Evolutionary conservation across 2,329 filamentous ascomycete genomes (phyloP), one percentile per base, ranked within the genome.

Genomic region (Trichoderma simmonsii): DNA sequence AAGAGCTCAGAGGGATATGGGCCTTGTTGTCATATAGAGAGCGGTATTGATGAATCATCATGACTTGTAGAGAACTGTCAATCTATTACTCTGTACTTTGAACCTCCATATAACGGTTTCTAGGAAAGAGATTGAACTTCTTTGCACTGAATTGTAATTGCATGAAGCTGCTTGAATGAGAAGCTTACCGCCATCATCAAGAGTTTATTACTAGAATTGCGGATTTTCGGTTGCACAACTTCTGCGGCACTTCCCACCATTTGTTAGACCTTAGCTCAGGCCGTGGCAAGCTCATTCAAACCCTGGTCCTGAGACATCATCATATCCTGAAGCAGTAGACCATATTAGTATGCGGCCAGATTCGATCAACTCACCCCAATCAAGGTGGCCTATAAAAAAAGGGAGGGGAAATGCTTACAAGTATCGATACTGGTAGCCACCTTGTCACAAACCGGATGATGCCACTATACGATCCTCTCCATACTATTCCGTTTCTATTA

Each of bases 391-490:
- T 51, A 21, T 21, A 9, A 3, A 11, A n/a, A 15, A 30, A 1
- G 26, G 26, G 26, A 4, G 4, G 26, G 28, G 6, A 30, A 15
- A 59, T 24, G 62, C 71, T 71, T 32, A 71, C 71, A 28, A 73
- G 26, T 4, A 71, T 56, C 24, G 15, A 54, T 21, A 28, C 63
- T 11, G 71, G 71, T n/a, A 71, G 12, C 71, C 68, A 73, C 62
- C 61, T 26, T 24, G 68, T 71, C 8, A 62, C 32, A 61, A 71
- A 73, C 54, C 39, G 34, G 18, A 73, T 51, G 12, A 59, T 32
- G 12, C 61, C 56, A n/a, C 67, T 71, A 7, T 73, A 54, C 2
- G 39, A 39, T 4, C 71, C 68, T 39, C 62, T 73, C 68, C 68
- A 73, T 4, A 71, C 60, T 2, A 71, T 9, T 4, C 71, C 67